These are phyloP conservation scores for Austroboletus novae-zelandiae DNA, from an alignment of 1,284 basidiomycete species.

Conservation along the genomic window DNA sequence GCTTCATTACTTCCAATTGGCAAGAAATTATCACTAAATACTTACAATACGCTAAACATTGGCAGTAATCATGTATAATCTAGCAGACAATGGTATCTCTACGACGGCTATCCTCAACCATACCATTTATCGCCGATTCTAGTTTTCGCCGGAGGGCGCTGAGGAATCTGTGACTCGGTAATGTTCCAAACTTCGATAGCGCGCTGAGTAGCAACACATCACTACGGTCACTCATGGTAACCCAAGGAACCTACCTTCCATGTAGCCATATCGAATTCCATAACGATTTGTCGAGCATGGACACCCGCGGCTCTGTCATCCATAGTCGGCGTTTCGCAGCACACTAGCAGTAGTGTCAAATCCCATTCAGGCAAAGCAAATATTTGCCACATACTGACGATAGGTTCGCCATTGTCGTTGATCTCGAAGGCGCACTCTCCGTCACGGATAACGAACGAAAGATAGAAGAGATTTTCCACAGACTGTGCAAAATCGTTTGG, in stretches of 20 bases:
- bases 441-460: slow-evolving; percentile 88
- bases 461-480: slow-evolving; percentile 91
- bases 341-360: slow-evolving; percentile 38
- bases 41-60: slow-evolving; percentile 10
- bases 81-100: slow-evolving; percentile 2
- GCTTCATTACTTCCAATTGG: slow-evolving; percentile 14
- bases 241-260: slow-evolving; percentile 61
- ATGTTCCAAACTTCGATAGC: slow-evolving; percentile 84
- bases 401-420: slow-evolving; percentile 63
- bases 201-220: slow-evolving; percentile 41
- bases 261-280: slow-evolving; percentile 82
- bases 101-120: slow-evolving; percentile 37
- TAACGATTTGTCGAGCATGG: slow-evolving; percentile 76
- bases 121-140: slow-evolving; percentile 68
- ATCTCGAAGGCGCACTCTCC: slow-evolving; percentile 73
- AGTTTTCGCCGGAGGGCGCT: slow-evolving; percentile 53
- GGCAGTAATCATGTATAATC: neutral
- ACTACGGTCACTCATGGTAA: neutral
- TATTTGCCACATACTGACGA: slow-evolving; percentile 59
- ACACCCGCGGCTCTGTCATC: slow-evolving; percentile 64
- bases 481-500: slow-evolving; percentile 87
- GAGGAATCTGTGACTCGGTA: slow-evolving; percentile 62
- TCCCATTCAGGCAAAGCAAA: neutral
- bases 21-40: slow-evolving; percentile 14
- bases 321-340: slow-evolving; percentile 61